Evolutionary conservation across 1,284 basidiomycete species (phyloP).

Genomic region (Rhizoctonia solani): DNA sequence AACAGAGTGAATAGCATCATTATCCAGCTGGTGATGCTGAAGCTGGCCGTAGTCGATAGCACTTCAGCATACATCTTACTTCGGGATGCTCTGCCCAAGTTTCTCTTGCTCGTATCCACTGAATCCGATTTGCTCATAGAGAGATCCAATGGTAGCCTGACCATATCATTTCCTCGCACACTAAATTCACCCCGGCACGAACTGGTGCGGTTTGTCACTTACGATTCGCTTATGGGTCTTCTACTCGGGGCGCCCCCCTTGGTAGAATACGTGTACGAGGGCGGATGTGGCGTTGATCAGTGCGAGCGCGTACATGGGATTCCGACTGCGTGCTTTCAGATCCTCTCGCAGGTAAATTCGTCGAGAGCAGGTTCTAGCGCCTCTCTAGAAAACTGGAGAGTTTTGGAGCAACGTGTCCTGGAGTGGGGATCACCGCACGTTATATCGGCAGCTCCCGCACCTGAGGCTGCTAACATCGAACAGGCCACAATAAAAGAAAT

Average conservation of each 20-base stretch:
- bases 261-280: constrained; percentile 24
- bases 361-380: neutral
- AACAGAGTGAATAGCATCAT: neutral
- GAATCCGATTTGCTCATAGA: neutral
- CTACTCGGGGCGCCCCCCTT: neutral
- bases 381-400: neutral
- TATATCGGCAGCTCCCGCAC: too few relatives aligned
- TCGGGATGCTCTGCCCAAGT: neutral
- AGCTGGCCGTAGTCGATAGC: neutral
- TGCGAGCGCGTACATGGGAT: constrained; percentile 1
- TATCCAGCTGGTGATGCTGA: constrained; percentile 5
- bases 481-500: neutral
- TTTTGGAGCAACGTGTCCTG: neutral
- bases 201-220: constrained; percentile 9
- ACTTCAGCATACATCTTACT: constrained; percentile 2
- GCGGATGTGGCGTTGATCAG: neutral
- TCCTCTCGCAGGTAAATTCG: neutral
- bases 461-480: too few relatives aligned
- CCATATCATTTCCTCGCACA: constrained; percentile 1
- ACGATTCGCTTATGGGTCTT: neutral
- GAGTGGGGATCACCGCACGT: neutral
- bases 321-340: neutral
- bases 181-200: neutral
- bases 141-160: neutral
- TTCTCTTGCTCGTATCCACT: neutral